Conservation (phyloP, 441 rosid species). For the Erysimum pusillum region DNA sequence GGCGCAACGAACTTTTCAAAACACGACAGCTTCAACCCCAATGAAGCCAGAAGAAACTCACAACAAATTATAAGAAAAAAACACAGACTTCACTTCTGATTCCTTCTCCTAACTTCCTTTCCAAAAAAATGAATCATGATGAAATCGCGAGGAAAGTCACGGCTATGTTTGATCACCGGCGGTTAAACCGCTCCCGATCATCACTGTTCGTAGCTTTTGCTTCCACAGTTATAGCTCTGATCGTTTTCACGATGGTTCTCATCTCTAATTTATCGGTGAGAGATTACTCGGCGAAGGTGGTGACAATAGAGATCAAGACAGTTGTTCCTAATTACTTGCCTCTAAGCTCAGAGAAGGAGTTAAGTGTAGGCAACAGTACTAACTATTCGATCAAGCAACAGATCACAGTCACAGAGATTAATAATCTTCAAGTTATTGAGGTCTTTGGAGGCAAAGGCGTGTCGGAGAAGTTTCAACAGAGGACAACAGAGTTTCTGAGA, state of each 20-base stretch:
- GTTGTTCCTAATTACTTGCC: conserved; percentile 39
- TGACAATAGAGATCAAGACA: conserved; percentile 43
- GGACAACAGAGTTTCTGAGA: conserved; percentile 60
- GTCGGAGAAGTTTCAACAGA: conserved; percentile 58
- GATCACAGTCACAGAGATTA: conserved; percentile 15
- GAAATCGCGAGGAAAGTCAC: conserved; percentile 34
- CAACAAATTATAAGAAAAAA: conserved; percentile 11
- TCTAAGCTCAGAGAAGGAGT: conserved; percentile 40
- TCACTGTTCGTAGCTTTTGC: conserved; percentile 43
- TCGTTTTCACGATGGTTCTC: conserved; percentile 53
- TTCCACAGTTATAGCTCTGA: conserved; percentile 48
- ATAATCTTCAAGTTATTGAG: conserved; percentile 50
- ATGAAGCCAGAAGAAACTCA: not conserved
- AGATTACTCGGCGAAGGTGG: conserved; percentile 12
- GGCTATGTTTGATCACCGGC: conserved; percentile 42
- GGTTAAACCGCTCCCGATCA: conserved; percentile 43
- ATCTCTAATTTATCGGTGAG: conserved; percentile 43
- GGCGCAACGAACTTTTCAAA: conserved; percentile 38
- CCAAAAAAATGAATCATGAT: conserved; percentile 20
- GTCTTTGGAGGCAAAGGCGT: conserved; percentile 54
- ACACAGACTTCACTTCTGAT: conserved; percentile 16
- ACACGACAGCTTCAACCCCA: conserved; percentile 38
- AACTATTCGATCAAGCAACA: conserved; percentile 16
- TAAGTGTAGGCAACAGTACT: not conserved
- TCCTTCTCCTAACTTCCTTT: not conserved